A percentile compares a stretch with the other conserved stretches of the same genome.
phyloP scores from a whole-genome alignment of 208 protist species.

The Trypanosomatidae sp. region DNA sequence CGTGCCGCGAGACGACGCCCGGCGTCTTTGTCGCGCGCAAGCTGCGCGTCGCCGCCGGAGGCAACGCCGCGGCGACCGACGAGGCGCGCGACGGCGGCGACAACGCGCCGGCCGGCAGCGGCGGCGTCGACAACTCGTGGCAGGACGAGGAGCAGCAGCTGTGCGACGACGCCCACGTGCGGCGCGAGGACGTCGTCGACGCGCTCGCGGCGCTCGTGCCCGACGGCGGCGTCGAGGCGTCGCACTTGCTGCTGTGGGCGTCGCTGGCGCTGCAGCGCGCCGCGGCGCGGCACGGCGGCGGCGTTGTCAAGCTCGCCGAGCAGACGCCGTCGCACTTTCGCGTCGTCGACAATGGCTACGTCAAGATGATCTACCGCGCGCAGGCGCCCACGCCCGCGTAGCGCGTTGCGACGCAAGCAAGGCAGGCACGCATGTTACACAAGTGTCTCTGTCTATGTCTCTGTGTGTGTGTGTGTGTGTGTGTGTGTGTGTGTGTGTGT shows the following conservation, averaged over 20 bases:
- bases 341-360: conserved; percentile 24
- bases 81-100: not conserved
- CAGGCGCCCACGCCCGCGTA: too few relatives aligned
- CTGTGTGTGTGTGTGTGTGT: too few relatives aligned
- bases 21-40: conserved; percentile 63
- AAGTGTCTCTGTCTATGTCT: too few relatives aligned
- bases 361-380: conserved; percentile 28
- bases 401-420: too few relatives aligned
- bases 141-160: conserved; percentile 21
- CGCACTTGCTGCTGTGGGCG: conserved; percentile 59
- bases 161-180: conserved; percentile 20
- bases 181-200: conserved; percentile 15
- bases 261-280: conserved; percentile 57
- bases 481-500: too few relatives aligned
- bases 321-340: conserved; percentile 26
- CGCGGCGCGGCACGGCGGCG: conserved; percentile 46
- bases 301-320: conserved; percentile 46
- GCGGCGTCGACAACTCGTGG: conserved; percentile 20
- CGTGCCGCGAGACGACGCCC: conserved; percentile 56
- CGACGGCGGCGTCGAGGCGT: conserved; percentile 29
- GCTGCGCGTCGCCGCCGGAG: conserved; percentile 3
- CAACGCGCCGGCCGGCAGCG: conserved; percentile 1
- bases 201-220: conserved; percentile 44
- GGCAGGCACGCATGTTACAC: too few relatives aligned
- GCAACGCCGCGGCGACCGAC: not conserved